Conservation (phyloP, 1,284 basidiomycete species). For the Heterobasidion parviporum region DNA sequence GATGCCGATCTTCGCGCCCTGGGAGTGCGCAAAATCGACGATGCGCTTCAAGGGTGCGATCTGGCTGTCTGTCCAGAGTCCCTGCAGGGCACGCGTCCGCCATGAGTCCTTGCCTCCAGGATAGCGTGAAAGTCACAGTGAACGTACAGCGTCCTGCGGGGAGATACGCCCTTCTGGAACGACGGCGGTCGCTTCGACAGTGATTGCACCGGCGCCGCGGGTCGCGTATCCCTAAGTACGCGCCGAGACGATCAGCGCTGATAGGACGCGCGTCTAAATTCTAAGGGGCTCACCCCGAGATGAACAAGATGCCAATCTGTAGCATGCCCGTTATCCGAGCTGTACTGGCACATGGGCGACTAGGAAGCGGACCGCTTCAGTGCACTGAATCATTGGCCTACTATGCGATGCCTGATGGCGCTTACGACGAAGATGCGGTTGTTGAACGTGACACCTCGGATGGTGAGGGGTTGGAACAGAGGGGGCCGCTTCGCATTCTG, state of each 20-base stretch:
- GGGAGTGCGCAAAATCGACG: slow-evolving; percentile 69
- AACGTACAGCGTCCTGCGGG: slow-evolving; percentile 27
- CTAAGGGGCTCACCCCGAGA: slow-evolving; percentile 30
- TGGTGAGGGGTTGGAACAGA: slow-evolving; percentile 61
- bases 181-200: slow-evolving; percentile 52
- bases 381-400: not conserved
- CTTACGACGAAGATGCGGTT: slow-evolving; percentile 58
- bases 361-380: slow-evolving; percentile 13
- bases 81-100: slow-evolving; percentile 21
- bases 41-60: slow-evolving; percentile 60
- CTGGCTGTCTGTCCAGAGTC: slow-evolving; percentile 75
- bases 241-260: not conserved
- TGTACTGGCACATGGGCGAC: slow-evolving; percentile 80
- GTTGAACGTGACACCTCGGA: slow-evolving; percentile 60
- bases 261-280: not conserved
- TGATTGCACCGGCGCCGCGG: slow-evolving; percentile 55
- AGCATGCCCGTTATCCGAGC: slow-evolving; percentile 59
- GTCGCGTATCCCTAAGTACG: slow-evolving; percentile 42
- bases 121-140: slow-evolving; percentile 8
- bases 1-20: slow-evolving; percentile 65
- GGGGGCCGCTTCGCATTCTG: slow-evolving; percentile 40
- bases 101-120: not conserved
- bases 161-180: slow-evolving; percentile 57
- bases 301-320: slow-evolving; percentile 81
- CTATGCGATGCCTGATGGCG: not conserved